Conservation (phyloP, 225 moss, liverwort and hornwort genomes). For the Pleurozium schreberi region DNA sequence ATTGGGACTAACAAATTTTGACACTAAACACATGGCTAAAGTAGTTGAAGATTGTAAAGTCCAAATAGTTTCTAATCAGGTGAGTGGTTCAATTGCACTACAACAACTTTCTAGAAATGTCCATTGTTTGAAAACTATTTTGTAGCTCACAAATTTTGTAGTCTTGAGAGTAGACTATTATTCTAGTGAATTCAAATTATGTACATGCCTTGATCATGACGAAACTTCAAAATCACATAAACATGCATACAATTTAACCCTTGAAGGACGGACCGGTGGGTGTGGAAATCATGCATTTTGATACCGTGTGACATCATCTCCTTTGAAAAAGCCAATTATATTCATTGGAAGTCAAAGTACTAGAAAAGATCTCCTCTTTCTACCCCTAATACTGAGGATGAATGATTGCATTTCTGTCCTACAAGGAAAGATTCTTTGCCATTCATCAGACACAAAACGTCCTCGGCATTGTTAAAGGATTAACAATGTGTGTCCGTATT, state of each 20-base stretch:
- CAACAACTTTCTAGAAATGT: not conserved
- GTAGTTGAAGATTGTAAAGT: not conserved
- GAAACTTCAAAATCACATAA: not conserved
- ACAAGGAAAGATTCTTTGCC: too few relatives aligned
- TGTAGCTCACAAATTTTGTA: not conserved
- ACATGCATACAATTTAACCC: not conserved
- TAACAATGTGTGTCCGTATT: not conserved
- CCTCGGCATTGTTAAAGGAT: too few relatives aligned
- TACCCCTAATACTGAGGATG: too few relatives aligned
- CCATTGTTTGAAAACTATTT: not conserved
- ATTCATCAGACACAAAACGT: too few relatives aligned
- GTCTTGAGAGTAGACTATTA: not conserved
- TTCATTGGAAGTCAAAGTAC: too few relatives aligned
- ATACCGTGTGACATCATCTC: too few relatives aligned
- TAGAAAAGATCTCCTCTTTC: too few relatives aligned
- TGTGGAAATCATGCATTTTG: too few relatives aligned
- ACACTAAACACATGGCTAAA: not conserved
- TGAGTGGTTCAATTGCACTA: not conserved
- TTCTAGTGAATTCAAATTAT: not conserved
- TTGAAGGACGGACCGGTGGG: too few relatives aligned
- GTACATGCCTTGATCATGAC: not conserved
- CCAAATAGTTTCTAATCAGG: not conserved
- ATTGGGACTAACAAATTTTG: not conserved
- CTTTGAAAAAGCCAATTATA: too few relatives aligned
- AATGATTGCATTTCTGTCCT: too few relatives aligned